Conservation (phyloP, 164 flowering plant genomes). For the Berberis vulgaris region DNA sequence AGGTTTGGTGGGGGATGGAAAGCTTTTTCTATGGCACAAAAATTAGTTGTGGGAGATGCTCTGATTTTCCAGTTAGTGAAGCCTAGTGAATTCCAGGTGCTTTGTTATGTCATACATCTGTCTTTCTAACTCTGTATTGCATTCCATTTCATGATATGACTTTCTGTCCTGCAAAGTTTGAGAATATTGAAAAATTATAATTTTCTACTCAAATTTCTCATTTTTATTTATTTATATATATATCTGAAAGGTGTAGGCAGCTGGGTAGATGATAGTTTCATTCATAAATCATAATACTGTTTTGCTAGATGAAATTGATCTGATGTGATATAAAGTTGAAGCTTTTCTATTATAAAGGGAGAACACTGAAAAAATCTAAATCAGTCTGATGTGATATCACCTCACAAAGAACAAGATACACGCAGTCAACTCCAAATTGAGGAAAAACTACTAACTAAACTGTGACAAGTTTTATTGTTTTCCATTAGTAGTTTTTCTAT, state of each 20-base stretch:
- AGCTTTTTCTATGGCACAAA: slow-evolving; percentile 23
- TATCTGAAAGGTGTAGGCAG: neutral
- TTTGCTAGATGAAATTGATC: too few relatives aligned
- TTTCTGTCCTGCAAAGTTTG: neutral
- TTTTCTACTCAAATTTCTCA: neutral
- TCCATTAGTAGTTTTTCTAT: too few relatives aligned
- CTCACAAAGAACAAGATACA: too few relatives aligned
- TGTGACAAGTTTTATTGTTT: too few relatives aligned
- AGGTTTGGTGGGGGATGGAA: neutral
- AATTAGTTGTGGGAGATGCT: slow-evolving; percentile 19
- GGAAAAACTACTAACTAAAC: too few relatives aligned
- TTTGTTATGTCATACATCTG: neutral
- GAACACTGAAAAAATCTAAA: too few relatives aligned
- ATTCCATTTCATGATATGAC: too few relatives aligned
- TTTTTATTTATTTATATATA: neutral
- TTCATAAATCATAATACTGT: too few relatives aligned
- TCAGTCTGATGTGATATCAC: too few relatives aligned
- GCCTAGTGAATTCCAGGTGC: slow-evolving; percentile 20
- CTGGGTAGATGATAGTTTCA: neutral
- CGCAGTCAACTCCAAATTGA: too few relatives aligned
- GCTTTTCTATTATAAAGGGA: too few relatives aligned
- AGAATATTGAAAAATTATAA: neutral
- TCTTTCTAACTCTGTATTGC: neutral
- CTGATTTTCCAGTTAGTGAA: slow-evolving; percentile 21
- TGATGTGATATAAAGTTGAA: too few relatives aligned